Conservation (phyloP, 768 basidiomycete genomes). For the Termitomyces sp. region DNA sequence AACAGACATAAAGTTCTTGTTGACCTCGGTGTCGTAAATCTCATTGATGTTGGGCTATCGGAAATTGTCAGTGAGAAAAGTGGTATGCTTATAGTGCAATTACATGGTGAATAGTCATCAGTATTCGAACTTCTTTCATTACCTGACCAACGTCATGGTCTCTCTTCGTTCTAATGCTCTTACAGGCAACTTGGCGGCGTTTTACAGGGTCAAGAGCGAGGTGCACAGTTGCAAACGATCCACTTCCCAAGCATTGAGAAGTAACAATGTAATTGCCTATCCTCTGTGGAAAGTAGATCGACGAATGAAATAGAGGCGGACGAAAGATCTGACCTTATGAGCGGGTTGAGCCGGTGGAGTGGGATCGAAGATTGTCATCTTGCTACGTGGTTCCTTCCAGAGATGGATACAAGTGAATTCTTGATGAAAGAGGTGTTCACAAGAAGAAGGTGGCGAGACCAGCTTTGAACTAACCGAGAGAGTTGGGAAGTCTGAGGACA, state of each 20-base stretch:
- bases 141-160: slow-evolving; percentile 54
- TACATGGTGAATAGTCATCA: slow-evolving; percentile 69
- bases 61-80: background rate
- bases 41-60: slow-evolving; percentile 75
- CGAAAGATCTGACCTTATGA: slow-evolving; percentile 39
- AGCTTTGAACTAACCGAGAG: slow-evolving; percentile 39
- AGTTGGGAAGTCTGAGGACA: slow-evolving; percentile 58
- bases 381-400: slow-evolving; percentile 47
- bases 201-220: slow-evolving; percentile 62
- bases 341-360: slow-evolving; percentile 49
- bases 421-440: slow-evolving; percentile 18
- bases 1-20: slow-evolving; percentile 52
- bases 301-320: background rate
- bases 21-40: slow-evolving; percentile 63
- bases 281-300: slow-evolving; percentile 21
- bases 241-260: slow-evolving; percentile 73
- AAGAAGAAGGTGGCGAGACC: background rate
- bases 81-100: slow-evolving; percentile 13
- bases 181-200: slow-evolving; percentile 77
- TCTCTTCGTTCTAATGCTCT: slow-evolving; percentile 65
- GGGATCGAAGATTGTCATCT: slow-evolving; percentile 52
- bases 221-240: slow-evolving; percentile 79
- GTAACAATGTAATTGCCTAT: slow-evolving; percentile 70
- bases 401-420: slow-evolving; percentile 64
- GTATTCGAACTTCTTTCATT: slow-evolving; percentile 74